Base-by-base conservation (phyloP, 2,329 filamentous ascomycete genomes). In the Bertia moriformis region DNA sequence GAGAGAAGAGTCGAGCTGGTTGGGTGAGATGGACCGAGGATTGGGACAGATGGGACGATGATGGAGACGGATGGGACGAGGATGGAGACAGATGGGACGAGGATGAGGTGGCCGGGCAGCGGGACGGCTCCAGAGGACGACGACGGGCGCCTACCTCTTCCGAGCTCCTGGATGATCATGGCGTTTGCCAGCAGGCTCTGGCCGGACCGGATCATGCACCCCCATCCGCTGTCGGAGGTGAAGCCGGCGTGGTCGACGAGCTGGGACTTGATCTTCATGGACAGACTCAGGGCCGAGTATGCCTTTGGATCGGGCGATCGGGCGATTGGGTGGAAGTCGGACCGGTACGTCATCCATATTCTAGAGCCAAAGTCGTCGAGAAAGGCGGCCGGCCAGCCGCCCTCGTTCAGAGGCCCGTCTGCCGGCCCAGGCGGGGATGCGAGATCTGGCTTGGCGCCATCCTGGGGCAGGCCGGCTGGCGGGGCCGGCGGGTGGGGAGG, bases 191-290 rank as follows among this genome's bases (percentile, higher is more conserved):
- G 66, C 18, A 98, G 67, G 51, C 85, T 89, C 62, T 98, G 91
- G 3, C 91, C 91, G 4, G 89, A 95, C 43, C 91, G 71, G 49
- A 98, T 96, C 91, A 98, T 98, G 54, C 91, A 98, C 0, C 91
- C 91, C 87, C 93, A 98, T 39, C 91, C 91, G 10, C 84, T 88
- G 56, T 98, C 91, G 2, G 86, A 89, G 10, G 85, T 83, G 59
- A 96, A 98, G 3, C 84, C 87, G 18, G 69, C 69, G 41, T 84
- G 74, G 38, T 94, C 85, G 10, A 75, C 71, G 4, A 96, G 63
- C 51, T 86, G 82, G 40, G 69, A 88, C 51, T 87, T 83, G 48
- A 96, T 66, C 38, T 87, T 79, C 59, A 93, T 89, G 2, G 84
- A 67, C 42, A 96, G 73, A 3, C 85, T 93, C 63, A 96, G 74